phyloP scores from a whole-genome alignment of 345 rosid genomes.

The Mercurialis annua region DNA sequence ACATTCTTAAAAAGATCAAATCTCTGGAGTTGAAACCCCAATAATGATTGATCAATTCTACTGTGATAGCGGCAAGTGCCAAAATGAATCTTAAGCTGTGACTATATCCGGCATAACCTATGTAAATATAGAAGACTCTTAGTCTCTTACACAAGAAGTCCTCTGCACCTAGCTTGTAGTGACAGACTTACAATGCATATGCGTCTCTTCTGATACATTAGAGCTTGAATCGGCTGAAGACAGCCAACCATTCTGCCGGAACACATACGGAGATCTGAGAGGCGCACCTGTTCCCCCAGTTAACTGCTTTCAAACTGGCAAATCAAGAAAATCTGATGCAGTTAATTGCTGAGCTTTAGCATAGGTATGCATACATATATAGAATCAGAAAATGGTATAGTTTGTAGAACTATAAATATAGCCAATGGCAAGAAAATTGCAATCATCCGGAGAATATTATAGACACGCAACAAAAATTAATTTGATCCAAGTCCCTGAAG shows the following conservation, averaged over 20 bases:
- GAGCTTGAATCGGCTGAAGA: conserved; percentile 48
- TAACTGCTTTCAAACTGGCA: conserved; percentile 51
- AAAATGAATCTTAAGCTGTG: conserved; percentile 70
- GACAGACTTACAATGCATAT: conserved; percentile 75
- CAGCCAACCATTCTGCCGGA: conserved; percentile 65
- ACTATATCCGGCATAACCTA: conserved; percentile 67
- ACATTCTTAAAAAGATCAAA: conserved; percentile 83
- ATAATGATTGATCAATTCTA: conserved; percentile 92
- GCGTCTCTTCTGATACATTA: conserved; percentile 51
- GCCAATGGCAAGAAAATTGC: too few species aligned
- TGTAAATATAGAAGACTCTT: conserved; percentile 62
- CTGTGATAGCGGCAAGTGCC: conserved; percentile 53
- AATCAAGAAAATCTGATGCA: conserved; percentile 18
- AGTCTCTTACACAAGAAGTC: conserved; percentile 58
- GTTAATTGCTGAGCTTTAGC: conserved; percentile 37
- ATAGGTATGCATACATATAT: background rate
- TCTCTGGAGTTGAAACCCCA: conserved; percentile 60
- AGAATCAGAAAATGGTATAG: background rate
- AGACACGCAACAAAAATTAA: too few species aligned
- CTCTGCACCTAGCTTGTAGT: conserved; percentile 79
- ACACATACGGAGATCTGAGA: conserved; percentile 69
- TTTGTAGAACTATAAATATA: background rate
- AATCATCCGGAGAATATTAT: too few species aligned
- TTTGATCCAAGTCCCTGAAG: too few species aligned
- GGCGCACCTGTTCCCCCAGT: conserved; percentile 61